Percentiles rank a stretch among this genome's conserved stretches.
Evolutionary conservation across 2,329 filamentous ascomycete genomes (phyloP).

Genomic region (Xylariaceae sp.): DNA sequence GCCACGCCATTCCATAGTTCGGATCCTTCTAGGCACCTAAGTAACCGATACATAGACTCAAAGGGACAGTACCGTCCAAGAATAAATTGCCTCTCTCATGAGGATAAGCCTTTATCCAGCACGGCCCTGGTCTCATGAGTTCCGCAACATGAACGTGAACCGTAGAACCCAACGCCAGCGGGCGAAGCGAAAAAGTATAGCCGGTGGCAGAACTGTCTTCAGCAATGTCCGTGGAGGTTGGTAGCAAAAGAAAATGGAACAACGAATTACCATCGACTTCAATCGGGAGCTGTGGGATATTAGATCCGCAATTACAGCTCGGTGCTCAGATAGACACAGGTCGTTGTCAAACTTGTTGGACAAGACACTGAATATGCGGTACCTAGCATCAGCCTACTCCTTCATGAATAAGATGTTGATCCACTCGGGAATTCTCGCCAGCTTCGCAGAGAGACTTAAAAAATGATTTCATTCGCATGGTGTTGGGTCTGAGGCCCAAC

Average conservation of each 20-base stretch:
- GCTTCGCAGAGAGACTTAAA: neutral
- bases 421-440: neutral
- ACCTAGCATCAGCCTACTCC: neutral
- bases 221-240: neutral
- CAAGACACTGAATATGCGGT: neutral
- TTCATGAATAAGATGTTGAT: neutral
- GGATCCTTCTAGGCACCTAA: neutral
- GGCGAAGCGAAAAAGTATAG: neutral
- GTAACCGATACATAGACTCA: neutral
- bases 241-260: neutral
- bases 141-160: neutral
- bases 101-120: neutral
- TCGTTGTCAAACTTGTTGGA: neutral
- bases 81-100: neutral
- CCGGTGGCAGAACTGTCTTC: neutral
- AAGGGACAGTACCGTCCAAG: neutral
- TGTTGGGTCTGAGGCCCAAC: neutral
- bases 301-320: neutral
- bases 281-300: neutral
- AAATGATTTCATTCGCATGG: neutral
- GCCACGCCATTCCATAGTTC: neutral
- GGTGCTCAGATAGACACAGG: neutral
- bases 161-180: constrained; percentile 4
- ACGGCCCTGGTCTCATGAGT: neutral
- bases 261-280: neutral